Percentiles rank a stretch among this genome's conserved stretches.
phyloP scores from a whole-genome alignment of 148 eudicot species.

The Fallopia convolvulus region DNA sequence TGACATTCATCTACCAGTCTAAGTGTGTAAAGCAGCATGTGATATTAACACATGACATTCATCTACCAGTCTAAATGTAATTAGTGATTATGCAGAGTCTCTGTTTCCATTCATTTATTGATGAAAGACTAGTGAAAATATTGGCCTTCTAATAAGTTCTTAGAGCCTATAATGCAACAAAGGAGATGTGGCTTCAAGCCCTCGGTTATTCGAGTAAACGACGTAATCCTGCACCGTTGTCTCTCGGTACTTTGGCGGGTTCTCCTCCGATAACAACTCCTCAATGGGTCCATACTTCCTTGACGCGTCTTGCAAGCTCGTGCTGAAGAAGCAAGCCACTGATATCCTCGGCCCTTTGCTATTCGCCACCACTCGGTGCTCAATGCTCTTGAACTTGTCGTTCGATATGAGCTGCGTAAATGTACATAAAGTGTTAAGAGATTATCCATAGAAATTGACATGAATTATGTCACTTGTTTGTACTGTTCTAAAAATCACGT shows the following conservation, averaged over 20 bases:
- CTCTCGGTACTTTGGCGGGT: conserved; percentile 37
- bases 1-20: too few species aligned
- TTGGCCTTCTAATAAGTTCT: neutral
- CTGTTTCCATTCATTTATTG: neutral
- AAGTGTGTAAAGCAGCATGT: too few species aligned
- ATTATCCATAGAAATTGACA: too few species aligned
- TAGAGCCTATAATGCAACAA: conserved; percentile 24
- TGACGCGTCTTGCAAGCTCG: conserved; percentile 13
- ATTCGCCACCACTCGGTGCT: conserved; percentile 46
- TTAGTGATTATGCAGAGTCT: neutral
- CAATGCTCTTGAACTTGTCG: conserved; percentile 47
- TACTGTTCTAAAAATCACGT: too few species aligned
- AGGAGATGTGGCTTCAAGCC: conserved; percentile 33
- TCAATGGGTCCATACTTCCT: conserved; percentile 48
- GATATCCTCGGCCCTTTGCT: conserved; percentile 42
- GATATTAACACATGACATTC: too few species aligned
- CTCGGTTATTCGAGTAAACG: conserved; percentile 22
- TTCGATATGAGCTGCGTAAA: conserved; percentile 35
- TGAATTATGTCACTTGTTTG: neutral
- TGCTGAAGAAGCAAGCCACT: conserved; percentile 49
- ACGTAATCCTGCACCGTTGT: conserved; percentile 27
- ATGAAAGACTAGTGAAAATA: neutral
- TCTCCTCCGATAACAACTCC: conserved; percentile 44
- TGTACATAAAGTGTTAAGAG: neutral
- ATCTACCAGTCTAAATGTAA: too few species aligned